Percentiles rank a stretch among this genome's conserved stretches.
Conservation (phyloP, 2,329 filamentous ascomycete genomes). For the Botrytis galanthina region DNA sequence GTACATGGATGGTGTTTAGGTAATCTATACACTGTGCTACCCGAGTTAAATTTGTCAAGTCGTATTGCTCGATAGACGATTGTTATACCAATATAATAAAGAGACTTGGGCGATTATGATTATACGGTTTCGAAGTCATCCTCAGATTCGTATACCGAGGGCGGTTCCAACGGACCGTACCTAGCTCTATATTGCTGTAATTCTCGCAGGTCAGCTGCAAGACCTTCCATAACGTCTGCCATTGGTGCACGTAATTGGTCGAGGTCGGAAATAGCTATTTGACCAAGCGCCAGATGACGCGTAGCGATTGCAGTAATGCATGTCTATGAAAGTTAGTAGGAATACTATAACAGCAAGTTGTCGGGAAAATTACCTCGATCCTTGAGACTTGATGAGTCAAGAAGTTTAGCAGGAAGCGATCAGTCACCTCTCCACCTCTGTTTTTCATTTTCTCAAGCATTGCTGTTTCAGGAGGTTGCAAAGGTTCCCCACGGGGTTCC, state of each 20-base stretch:
- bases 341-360: conserved; percentile 22
- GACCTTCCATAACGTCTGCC: conserved; percentile 62
- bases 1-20: conserved; percentile 14
- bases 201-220: conserved; percentile 62
- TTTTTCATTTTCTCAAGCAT: conserved; percentile 72
- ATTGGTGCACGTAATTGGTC: conserved; percentile 77
- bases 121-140: conserved; percentile 15
- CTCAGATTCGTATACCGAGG: conserved; percentile 8
- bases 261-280: conserved; percentile 59
- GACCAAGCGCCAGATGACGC: conserved; percentile 74
- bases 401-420: conserved; percentile 83
- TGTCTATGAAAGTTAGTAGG: conserved; percentile 52
- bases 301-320: conserved; percentile 77
- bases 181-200: conserved; percentile 56
- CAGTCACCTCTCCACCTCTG: conserved; percentile 79
- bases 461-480: conserved; percentile 80
- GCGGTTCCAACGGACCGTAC: conserved; percentile 25
- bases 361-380: conserved; percentile 71
- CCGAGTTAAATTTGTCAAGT: conserved; percentile 8
- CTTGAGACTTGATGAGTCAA: conserved; percentile 93
- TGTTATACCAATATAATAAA: neutral
- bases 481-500: conserved; percentile 52
- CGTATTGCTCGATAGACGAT: neutral
- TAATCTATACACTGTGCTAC: conserved; percentile 10
- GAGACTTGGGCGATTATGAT: neutral